A percentile compares a stretch with the other conserved stretches of the same genome.
Evolutionary conservation across 805 yeast species (phyloP).

Genomic region (Wickerhamiella allomyrinae): DNA sequence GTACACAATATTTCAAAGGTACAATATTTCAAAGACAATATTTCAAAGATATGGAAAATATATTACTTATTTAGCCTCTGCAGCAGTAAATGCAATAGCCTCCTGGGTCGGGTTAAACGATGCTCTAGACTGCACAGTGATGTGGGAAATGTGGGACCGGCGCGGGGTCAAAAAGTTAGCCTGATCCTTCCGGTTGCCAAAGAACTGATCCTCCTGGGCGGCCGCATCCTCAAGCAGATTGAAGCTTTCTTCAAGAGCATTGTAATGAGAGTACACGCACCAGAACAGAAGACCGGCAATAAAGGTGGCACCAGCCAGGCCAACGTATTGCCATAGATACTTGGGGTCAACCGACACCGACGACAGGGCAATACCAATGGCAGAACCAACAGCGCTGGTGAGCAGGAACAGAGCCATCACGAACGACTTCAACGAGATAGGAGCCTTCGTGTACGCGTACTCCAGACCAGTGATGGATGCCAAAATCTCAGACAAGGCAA

Average conservation of each 20-base stretch:
- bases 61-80: background rate
- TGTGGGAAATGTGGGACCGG: background rate
- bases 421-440: slow-evolving; percentile 50
- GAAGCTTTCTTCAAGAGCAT: slow-evolving; percentile 35
- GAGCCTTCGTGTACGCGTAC: slow-evolving; percentile 75
- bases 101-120: background rate
- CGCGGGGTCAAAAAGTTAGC: background rate
- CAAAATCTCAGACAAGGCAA: slow-evolving; percentile 63
- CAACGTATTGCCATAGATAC: slow-evolving; percentile 53
- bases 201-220: background rate
- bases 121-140: background rate
- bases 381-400: slow-evolving; percentile 65
- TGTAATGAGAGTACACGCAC: slow-evolving; percentile 41
- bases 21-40: too few relatives aligned
- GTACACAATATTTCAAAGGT: too few relatives aligned
- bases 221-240: slow-evolving; percentile 39
- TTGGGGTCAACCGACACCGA: slow-evolving; percentile 57
- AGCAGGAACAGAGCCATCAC: slow-evolving; percentile 49
- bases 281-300: slow-evolving; percentile 50
- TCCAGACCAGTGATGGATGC: slow-evolving; percentile 73
- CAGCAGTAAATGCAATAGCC: background rate
- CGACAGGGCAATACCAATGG: slow-evolving; percentile 58
- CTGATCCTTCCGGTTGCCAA: background rate
- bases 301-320: slow-evolving; percentile 45
- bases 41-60: background rate